These are phyloP conservation scores for Umbelopsis sp. DNA, from an alignment of 192 early-diverging fungal genomes.

Conservation along the genomic window DNA sequence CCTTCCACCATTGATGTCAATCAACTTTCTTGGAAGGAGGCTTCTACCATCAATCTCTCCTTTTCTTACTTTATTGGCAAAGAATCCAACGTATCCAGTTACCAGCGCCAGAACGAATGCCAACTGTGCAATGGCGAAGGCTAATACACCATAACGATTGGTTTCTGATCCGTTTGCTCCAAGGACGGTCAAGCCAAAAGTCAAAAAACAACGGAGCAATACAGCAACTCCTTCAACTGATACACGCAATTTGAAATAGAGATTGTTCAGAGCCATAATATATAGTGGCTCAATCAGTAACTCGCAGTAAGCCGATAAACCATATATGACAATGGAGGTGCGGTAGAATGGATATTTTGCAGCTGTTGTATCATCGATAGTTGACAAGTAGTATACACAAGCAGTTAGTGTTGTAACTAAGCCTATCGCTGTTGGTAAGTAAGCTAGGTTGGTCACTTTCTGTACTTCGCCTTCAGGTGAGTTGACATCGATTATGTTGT, in stretches of 20 bases:
- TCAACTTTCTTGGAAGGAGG: constrained; percentile 40
- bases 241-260: constrained; percentile 81
- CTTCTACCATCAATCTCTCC: constrained; percentile 33
- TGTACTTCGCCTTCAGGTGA: constrained; percentile 44
- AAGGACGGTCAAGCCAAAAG: constrained; percentile 57
- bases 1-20: constrained; percentile 38
- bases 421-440: constrained; percentile 66
- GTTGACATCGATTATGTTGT: not conserved
- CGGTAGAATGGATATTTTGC: constrained; percentile 51
- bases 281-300: constrained; percentile 86
- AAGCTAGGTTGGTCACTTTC: constrained; percentile 74
- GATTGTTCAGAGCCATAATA: constrained; percentile 66
- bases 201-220: constrained; percentile 68
- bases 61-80: constrained; percentile 40
- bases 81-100: constrained; percentile 57
- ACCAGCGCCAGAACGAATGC: constrained; percentile 66
- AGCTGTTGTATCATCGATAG: constrained; percentile 24
- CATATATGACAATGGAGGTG: constrained; percentile 64
- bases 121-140: constrained; percentile 84
- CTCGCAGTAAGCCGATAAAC: constrained; percentile 79
- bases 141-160: constrained; percentile 63
- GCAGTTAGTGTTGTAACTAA: constrained; percentile 59
- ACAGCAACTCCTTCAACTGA: constrained; percentile 84
- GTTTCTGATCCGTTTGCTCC: constrained; percentile 18
- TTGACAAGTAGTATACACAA: constrained; percentile 52